Evolutionary conservation across 2,329 filamentous ascomycete genomes (phyloP), one percentile per base, ranked within the genome.

Genomic region (Pseudopithomyces chartarum): DNA sequence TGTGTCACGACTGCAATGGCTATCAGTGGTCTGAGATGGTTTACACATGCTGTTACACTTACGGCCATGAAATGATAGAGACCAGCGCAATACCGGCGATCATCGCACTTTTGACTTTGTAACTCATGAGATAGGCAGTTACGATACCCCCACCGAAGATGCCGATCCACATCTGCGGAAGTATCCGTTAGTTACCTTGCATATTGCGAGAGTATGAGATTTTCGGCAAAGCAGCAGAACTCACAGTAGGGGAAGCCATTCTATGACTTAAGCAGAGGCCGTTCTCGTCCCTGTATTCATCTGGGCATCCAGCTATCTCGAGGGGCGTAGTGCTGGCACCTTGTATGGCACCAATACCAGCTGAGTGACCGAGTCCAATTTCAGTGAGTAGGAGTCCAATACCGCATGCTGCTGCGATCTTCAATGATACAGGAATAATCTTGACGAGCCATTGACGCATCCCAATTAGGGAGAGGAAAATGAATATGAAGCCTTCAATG

Each of bases 371-470:
- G 51, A 91, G 80, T 11, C 89, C 89, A 59, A 91, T 90, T 50
- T 90, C 78, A 17, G 89, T 87, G 54, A 95, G 82, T 73, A 94
- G 96, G 1, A 96, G 80, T 11, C 92, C 92, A 61, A 96, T 96
- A 62, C 92, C 92, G 57, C 91, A 91, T 55, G 90, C 90, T 13
- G 89, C 92, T 11, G 92, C 92, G 57, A 96, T 86, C 77, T 96
- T 96, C 75, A 96, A 90, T 43, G 89, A 92, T 22, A 86, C 84
- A 0, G 92, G 92, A 54, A 96, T 91, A 45, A 89, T 84, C 58
- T 91, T 87, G 17, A 92, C 92, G 23, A 96, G 85, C 91, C 91
- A 96, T 73, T 96, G 92, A 13, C 92, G 88, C 79, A 96, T 84
- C 36, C 92, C 92, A 51, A 93, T 81, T 34, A 96, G 73, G 0